Evolutionary conservation across 495 filamentous ascomycete species (phyloP).

Genomic region (Haplographium delicatum): DNA sequence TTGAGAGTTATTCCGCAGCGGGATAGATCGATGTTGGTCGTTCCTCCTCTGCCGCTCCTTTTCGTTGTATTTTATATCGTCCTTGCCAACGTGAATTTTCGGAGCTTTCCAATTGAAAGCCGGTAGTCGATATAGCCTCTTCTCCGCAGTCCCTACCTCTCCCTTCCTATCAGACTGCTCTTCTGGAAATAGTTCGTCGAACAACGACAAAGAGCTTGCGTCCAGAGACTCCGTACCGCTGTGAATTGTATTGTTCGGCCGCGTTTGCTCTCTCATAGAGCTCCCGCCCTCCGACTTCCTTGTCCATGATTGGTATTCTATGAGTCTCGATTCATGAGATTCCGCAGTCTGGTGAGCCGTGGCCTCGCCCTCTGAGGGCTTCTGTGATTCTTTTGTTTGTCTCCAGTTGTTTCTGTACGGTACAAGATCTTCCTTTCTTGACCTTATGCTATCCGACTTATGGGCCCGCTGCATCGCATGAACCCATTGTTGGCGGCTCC

Average conservation of each 20-base stretch:
- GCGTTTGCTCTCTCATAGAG: too few relatives aligned
- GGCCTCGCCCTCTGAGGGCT: too few relatives aligned
- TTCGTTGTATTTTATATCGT: neutral
- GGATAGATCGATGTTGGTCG: slow-evolving; percentile 4
- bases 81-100: neutral
- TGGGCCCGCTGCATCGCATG: slow-evolving; percentile 19
- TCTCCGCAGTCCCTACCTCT: slow-evolving; percentile 5
- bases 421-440: neutral
- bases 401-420: too few relatives aligned
- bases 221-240: neutral
- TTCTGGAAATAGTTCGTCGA: slow-evolving; percentile 56
- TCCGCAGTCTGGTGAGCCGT: too few relatives aligned
- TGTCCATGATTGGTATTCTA: too few relatives aligned
- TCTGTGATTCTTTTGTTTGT: too few relatives aligned
- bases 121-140: slow-evolving; percentile 19
- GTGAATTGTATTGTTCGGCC: too few relatives aligned
- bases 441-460: slow-evolving; percentile 1
- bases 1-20: neutral
- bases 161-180: slow-evolving; percentile 25
- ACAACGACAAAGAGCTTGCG: slow-evolving; percentile 32
- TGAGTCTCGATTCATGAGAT: too few relatives aligned
- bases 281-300: too few relatives aligned
- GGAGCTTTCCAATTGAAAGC: slow-evolving; percentile 15
- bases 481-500: slow-evolving; percentile 22
- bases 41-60: neutral